A percentile compares a stretch with the other conserved stretches of the same genome.
phyloP scores from a whole-genome alignment of 176 grass and related monocot genomes.

The Metroxylon sagu region DNA sequence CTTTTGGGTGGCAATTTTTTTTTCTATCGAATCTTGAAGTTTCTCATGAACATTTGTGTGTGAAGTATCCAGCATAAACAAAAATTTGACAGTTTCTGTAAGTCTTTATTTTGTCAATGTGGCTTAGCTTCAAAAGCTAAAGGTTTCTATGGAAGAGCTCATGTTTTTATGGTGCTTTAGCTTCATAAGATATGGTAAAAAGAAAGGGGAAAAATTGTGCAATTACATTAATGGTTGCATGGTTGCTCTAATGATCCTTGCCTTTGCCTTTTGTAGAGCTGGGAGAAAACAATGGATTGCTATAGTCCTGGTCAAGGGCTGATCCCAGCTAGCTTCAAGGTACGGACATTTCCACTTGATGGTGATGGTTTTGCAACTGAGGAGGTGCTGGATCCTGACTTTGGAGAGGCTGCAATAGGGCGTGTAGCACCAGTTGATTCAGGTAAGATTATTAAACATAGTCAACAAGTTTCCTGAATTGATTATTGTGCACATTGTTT shows the following conservation, averaged over 20 bases:
- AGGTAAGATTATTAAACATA: constrained; percentile 28
- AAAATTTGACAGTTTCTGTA: no score
- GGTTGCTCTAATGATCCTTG: not conserved
- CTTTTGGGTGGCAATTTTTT: no score
- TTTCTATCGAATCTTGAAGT: no score
- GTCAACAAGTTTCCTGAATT: not conserved
- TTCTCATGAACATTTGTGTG: no score
- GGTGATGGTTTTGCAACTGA: constrained; percentile 64
- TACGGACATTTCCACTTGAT: constrained; percentile 66
- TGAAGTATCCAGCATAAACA: no score
- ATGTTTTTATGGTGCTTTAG: no score
- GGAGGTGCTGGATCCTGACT: constrained; percentile 92
- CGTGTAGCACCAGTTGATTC: constrained; percentile 94
- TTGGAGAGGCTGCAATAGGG: constrained; percentile 86
- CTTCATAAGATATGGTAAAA: no score
- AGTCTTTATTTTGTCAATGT: no score
- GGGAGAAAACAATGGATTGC: constrained; percentile 97
- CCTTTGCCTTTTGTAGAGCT: constrained; percentile 44
- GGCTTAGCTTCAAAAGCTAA: no score
- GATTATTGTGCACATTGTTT: no score
- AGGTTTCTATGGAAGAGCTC: no score
- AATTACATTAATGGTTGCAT: not conserved
- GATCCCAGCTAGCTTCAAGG: constrained; percentile 93
- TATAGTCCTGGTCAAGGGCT: constrained; percentile 87
- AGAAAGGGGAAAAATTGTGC: no score